Percentiles rank a stretch among this genome's conserved stretches.
Evolutionary conservation across 257 asterid species (phyloP).

Genomic region (Leptodermis oblonga): DNA sequence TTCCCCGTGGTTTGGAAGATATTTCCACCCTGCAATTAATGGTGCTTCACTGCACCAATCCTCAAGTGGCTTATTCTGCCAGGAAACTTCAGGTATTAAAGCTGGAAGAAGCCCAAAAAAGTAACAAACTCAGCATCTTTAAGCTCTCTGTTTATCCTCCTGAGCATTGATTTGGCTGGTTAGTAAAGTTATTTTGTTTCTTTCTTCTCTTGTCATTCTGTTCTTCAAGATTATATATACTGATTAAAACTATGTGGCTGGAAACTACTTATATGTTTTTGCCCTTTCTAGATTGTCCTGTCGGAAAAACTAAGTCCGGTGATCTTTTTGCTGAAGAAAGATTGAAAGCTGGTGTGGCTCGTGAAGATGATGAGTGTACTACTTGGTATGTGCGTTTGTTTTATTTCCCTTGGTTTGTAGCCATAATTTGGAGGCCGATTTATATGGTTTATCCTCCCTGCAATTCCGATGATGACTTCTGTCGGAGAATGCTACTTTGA

Average conservation of each 20-base stretch:
- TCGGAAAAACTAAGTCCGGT: not conserved
- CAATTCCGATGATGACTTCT: too few species aligned
- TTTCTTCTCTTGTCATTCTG: not conserved
- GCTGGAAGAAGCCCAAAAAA: not conserved
- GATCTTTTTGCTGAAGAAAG: not conserved
- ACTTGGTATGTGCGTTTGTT: not conserved
- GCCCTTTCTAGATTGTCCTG: not conserved
- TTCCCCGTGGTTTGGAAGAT: too few species aligned
- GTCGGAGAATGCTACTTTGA: not conserved
- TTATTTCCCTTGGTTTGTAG: not conserved
- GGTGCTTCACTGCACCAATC: too few species aligned
- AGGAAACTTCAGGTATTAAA: too few species aligned
- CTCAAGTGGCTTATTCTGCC: too few species aligned
- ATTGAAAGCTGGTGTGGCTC: not conserved
- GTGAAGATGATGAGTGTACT: not conserved
- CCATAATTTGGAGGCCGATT: not conserved
- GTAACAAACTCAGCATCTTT: not conserved
- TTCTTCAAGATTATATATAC: not conserved
- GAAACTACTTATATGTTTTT: not conserved
- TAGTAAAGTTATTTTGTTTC: not conserved
- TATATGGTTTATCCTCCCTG: not conserved
- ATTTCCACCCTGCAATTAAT: too few species aligned
- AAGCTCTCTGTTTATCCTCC: slow-evolving; percentile 17
- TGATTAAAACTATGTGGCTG: not conserved
- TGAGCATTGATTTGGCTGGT: slow-evolving; percentile 2